Percentiles rank a stretch among this genome's conserved stretches.
Conservation (phyloP, 2,329 filamentous ascomycete species). For the Trichoderma gracile region DNA sequence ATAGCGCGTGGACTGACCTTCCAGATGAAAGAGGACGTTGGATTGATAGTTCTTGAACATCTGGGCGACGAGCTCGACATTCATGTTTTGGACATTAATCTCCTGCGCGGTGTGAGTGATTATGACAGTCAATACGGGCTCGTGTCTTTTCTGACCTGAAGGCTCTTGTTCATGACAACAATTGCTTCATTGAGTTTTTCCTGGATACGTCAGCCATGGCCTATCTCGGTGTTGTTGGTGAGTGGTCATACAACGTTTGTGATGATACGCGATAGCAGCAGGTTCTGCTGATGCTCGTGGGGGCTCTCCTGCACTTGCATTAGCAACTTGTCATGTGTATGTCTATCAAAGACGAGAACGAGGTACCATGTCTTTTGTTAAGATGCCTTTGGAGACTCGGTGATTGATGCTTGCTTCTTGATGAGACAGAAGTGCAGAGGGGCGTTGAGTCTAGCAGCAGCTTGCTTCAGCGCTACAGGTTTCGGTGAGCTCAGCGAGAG, state of each 20-base stretch:
- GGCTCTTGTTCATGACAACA: constrained; percentile 85
- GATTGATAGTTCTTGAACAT: constrained; percentile 99
- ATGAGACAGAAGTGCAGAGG: constrained; percentile 3
- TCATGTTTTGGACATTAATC: constrained; percentile 99
- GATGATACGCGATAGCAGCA: constrained; percentile 91
- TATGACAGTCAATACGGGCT: too few relatives aligned
- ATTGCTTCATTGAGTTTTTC: constrained; percentile 97
- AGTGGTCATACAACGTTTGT: constrained; percentile 79
- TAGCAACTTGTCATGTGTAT: neutral
- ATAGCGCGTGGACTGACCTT: constrained; percentile 62
- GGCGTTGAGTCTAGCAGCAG: neutral
- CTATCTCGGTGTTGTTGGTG: neutral
- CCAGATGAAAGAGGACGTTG: constrained; percentile 93
- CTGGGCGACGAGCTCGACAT: constrained; percentile 93
- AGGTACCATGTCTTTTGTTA: neutral
- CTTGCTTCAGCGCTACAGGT: neutral
- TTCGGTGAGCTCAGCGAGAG: constrained; percentile 10
- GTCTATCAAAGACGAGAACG: neutral
- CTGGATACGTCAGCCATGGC: constrained; percentile 49
- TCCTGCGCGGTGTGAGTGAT: constrained; percentile 56
- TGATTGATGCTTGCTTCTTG: neutral
- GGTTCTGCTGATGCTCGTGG: constrained; percentile 94
- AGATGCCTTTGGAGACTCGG: neutral
- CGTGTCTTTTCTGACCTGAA: constrained; percentile 60
- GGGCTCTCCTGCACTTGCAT: constrained; percentile 71